These are phyloP conservation scores for Strigomonas culicis DNA, from an alignment of 208 protist species.

Conservation along the genomic window DNA sequence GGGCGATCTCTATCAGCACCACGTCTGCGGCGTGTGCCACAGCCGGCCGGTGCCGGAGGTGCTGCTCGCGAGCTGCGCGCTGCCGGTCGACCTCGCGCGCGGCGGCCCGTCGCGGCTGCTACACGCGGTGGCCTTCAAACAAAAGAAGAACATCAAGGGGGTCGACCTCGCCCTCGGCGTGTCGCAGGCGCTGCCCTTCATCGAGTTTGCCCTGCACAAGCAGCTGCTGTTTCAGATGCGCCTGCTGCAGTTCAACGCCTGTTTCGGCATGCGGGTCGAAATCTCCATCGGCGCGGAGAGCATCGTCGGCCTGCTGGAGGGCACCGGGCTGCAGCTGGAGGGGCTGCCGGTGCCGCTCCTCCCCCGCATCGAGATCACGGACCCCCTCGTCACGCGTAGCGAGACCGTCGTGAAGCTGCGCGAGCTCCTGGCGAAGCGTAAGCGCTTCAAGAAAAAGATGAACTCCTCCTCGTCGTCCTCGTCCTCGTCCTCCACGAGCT, in stretches of 20 bases:
- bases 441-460: conserved; percentile 15
- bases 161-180: conserved; percentile 74
- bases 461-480: conserved; percentile 16
- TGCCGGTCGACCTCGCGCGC: conserved; percentile 66
- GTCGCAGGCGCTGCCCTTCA: conserved; percentile 84
- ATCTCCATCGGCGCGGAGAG: conserved; percentile 62
- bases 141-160: conserved; percentile 58
- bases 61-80: conserved; percentile 68
- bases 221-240: conserved; percentile 88
- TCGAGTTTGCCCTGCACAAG: conserved; percentile 89
- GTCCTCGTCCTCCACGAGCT: conserved; percentile 19
- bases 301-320: conserved; percentile 77
- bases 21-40: conserved; percentile 67
- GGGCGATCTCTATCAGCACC: conserved; percentile 37
- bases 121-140: conserved; percentile 62
- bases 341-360: conserved; percentile 60
- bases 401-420: conserved; percentile 66
- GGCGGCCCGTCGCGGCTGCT: conserved; percentile 66
- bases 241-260: conserved; percentile 77
- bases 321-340: conserved; percentile 71
- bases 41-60: conserved; percentile 71
- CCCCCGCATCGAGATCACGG: conserved; percentile 61
- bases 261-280: conserved; percentile 76
- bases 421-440: conserved; percentile 47
- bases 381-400: conserved; percentile 46